phyloP scores from a whole-genome alignment of 176 grass and related monocot genomes.

The Avena sativa region DNA sequence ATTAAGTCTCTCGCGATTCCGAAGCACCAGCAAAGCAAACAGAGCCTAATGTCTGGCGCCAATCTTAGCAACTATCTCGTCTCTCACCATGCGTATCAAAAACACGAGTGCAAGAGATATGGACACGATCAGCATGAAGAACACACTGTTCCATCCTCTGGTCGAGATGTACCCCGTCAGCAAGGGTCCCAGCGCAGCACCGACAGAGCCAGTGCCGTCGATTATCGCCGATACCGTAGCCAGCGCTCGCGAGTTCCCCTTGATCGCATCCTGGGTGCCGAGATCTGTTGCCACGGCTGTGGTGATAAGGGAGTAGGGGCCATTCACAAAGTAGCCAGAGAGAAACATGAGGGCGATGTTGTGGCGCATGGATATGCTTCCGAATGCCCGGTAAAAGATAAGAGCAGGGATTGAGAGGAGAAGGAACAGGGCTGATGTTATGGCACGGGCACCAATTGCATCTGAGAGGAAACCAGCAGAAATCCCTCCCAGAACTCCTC shows the following conservation, averaged over 20 bases:
- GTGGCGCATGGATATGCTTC: conserved; percentile 79
- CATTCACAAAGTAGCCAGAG: conserved; percentile 91
- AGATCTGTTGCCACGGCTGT: conserved; percentile 94
- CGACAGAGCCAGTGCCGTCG: conserved; percentile 85
- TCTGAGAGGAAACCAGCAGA: conserved; percentile 85
- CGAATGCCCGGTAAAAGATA: conserved; percentile 76
- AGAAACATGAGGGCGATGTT: conserved; percentile 89
- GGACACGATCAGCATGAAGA: conserved; percentile 89
- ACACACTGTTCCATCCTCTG: conserved; percentile 93
- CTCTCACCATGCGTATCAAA: conserved; percentile 78
- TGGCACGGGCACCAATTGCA: conserved; percentile 58
- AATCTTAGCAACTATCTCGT: conserved; percentile 68
- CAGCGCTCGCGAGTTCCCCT: conserved; percentile 84
- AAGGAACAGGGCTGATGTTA: conserved; percentile 81
- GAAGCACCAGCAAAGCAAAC: conserved; percentile 8
- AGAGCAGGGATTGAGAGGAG: conserved; percentile 81
- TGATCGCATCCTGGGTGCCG: conserved; percentile 75
- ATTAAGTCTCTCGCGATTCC: background rate
- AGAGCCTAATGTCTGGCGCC: conserved; percentile 44
- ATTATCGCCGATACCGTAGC: conserved; percentile 94
- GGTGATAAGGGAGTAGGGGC: conserved; percentile 97
- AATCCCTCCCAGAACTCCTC: conserved; percentile 89
- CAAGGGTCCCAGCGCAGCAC: conserved; percentile 83
- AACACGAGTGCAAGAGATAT: conserved; percentile 79
- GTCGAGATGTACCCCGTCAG: conserved; percentile 95